phyloP scores from a whole-genome alignment of 2,329 filamentous ascomycete genomes.

The Monosporascus sp. region DNA sequence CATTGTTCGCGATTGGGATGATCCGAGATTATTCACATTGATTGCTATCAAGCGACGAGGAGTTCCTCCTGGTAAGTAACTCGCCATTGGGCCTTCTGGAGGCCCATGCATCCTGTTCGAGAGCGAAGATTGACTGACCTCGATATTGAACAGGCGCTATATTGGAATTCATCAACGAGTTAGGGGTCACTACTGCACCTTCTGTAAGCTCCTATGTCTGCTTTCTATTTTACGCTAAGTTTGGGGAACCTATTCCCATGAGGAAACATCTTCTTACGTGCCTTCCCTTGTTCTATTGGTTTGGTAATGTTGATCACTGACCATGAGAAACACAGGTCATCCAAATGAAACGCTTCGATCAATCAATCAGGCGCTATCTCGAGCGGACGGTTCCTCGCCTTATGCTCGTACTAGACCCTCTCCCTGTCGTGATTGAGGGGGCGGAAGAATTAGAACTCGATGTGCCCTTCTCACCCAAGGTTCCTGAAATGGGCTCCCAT shows the following conservation, averaged over 20 bases:
- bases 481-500: slow-evolving; percentile 60
- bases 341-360: slow-evolving; percentile 76
- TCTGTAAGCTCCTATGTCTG: slow-evolving; percentile 36
- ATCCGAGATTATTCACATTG: slow-evolving; percentile 83
- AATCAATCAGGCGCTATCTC: slow-evolving; percentile 78
- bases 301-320: too few relatives aligned
- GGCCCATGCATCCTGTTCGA: too few relatives aligned
- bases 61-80: slow-evolving; percentile 62
- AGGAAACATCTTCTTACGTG: too few relatives aligned
- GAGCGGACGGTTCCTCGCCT: slow-evolving; percentile 83
- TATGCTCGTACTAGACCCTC: slow-evolving; percentile 83
- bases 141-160: slow-evolving; percentile 49
- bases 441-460: slow-evolving; percentile 64
- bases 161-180: slow-evolving; percentile 82
- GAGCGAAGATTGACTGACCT: neutral
- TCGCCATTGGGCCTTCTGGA: too few relatives aligned
- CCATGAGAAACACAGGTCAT: slow-evolving; percentile 43
- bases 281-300: too few relatives aligned
- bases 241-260: too few relatives aligned
- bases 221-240: neutral
- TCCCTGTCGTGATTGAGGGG: slow-evolving; percentile 78
- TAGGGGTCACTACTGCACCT: slow-evolving; percentile 80
- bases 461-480: slow-evolving; percentile 78
- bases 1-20: slow-evolving; percentile 84
- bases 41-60: slow-evolving; percentile 79